Percentiles rank a stretch among this genome's conserved stretches.
Evolutionary conservation across 768 basidiomycete genomes (phyloP).

Genomic region (Kondoa subrosea): DNA sequence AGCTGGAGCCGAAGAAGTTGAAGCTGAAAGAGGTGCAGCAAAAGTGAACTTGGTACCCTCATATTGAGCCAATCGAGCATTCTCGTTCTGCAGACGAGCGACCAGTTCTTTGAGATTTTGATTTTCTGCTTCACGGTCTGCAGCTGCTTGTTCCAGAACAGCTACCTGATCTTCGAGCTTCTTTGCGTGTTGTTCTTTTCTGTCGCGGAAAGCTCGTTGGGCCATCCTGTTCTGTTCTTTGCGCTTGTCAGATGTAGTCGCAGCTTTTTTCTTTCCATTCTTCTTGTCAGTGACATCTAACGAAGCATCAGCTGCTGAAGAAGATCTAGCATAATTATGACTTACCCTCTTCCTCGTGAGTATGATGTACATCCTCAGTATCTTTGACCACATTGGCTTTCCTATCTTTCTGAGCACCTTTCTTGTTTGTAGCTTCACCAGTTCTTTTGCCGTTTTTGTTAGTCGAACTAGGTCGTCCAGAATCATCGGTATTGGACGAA

Average conservation of each 20-base stretch:
- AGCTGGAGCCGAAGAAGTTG: not conserved
- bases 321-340: too few species aligned
- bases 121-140: conserved; percentile 13
- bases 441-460: not conserved
- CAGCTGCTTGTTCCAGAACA: conserved; percentile 1
- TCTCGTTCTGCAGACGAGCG: conserved; percentile 4
- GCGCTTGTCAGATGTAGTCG: conserved; percentile 18
- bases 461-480: too few species aligned
- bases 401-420: conserved; percentile 1
- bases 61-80: not conserved
- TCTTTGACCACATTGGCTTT: not conserved
- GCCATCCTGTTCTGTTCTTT: conserved; percentile 58
- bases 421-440: not conserved
- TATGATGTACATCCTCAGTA: conserved; percentile 4
- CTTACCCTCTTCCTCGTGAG: conserved; percentile 1
- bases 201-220: conserved; percentile 89
- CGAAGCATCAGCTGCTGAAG: not conserved
- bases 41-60: conserved; percentile 2
- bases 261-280: conserved; percentile 2
- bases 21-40: not conserved
- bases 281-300: not conserved
- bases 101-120: conserved; percentile 16
- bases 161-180: conserved; percentile 19
- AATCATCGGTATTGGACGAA: conserved; percentile 27
- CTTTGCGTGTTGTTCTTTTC: conserved; percentile 92